Conservation (phyloP, 2,329 filamentous ascomycete genomes). For the Fusarium nematophilum region DNA sequence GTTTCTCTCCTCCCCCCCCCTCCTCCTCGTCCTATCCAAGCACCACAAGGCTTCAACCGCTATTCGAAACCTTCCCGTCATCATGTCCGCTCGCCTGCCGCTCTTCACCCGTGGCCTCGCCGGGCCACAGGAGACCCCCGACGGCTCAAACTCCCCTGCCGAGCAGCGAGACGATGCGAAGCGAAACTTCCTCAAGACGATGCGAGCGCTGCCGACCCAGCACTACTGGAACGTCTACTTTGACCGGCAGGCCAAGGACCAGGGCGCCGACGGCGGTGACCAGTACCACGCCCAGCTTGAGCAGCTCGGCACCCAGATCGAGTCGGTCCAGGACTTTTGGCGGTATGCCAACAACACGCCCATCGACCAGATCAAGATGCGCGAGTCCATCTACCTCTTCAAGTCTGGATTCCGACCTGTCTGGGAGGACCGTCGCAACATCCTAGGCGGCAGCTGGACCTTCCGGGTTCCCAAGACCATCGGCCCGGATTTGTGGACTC, state of each 20-base stretch:
- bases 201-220: conserved; percentile 79
- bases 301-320: conserved; percentile 73
- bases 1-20: background rate
- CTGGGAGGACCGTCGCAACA: conserved; percentile 89
- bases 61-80: conserved; percentile 35
- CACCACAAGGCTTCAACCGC: background rate
- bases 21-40: background rate
- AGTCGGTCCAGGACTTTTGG: conserved; percentile 88
- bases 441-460: conserved; percentile 88
- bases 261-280: conserved; percentile 52
- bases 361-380: conserved; percentile 79
- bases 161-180: conserved; percentile 82
- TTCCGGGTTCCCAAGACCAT: conserved; percentile 86
- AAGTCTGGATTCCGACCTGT: conserved; percentile 80
- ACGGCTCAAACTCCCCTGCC: conserved; percentile 74
- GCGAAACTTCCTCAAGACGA: conserved; percentile 82
- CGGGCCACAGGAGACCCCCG: conserved; percentile 66
- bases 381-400: conserved; percentile 83
- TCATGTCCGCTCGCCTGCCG: conserved; percentile 67
- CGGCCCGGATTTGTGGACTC: conserved; percentile 81
- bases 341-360: conserved; percentile 85
- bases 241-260: conserved; percentile 61
- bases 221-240: conserved; percentile 83
- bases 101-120: conserved; percentile 74
- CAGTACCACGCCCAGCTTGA: conserved; percentile 68